phyloP scores from a whole-genome alignment of 2,329 filamentous ascomycete genomes.

The Venturia carpophila region DNA sequence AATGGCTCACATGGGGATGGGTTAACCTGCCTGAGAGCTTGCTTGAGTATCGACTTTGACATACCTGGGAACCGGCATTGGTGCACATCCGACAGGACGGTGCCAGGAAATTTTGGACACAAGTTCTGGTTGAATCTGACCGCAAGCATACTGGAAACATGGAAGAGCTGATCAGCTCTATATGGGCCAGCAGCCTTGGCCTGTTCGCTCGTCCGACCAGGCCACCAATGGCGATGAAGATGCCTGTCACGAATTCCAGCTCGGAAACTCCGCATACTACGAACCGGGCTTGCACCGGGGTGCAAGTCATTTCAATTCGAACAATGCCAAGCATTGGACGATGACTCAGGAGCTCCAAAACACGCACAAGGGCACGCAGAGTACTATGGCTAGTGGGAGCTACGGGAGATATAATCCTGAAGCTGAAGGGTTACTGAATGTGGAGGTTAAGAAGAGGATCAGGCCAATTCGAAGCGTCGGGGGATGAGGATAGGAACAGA shows the following conservation, averaged over 20 bases:
- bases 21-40: background rate
- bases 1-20: constrained; percentile 8
- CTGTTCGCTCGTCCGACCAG: too few species aligned
- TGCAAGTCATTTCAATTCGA: background rate
- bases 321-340: background rate
- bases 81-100: background rate
- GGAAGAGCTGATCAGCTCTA: background rate
- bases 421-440: background rate
- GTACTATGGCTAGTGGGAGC: background rate
- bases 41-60: background rate
- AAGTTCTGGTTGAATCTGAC: background rate
- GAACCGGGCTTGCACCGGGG: background rate
- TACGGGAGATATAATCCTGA: background rate
- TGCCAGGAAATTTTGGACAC: background rate
- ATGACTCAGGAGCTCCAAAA: background rate
- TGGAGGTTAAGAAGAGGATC: background rate
- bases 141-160: background rate
- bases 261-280: background rate
- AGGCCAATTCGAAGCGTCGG: background rate
- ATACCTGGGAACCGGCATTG: too few species aligned
- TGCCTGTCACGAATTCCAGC: background rate
- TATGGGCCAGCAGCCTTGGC: too few species aligned
- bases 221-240: too few species aligned
- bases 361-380: background rate
- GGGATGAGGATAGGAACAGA: background rate